phyloP scores from a whole-genome alignment of 2,329 filamentous ascomycete genomes.

The Stachybotrys echinatus region DNA sequence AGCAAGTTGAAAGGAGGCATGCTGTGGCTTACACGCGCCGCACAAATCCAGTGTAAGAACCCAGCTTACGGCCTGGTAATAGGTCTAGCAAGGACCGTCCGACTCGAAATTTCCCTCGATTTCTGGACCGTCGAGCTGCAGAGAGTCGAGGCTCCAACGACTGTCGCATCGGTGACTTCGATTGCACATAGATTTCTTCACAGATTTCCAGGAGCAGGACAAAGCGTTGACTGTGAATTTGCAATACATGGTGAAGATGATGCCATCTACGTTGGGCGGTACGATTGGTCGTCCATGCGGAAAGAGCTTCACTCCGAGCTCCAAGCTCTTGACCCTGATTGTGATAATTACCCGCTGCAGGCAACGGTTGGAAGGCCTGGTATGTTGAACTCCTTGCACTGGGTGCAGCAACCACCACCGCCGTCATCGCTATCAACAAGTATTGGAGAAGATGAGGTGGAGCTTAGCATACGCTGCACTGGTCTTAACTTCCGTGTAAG shows the following conservation, averaged over 20 bases:
- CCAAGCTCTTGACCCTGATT: neutral
- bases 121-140: neutral
- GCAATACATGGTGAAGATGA: neutral
- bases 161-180: neutral
- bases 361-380: neutral
- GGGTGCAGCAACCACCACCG: neutral
- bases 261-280: neutral
- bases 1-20: conserved; percentile 1
- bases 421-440: too few relatives aligned
- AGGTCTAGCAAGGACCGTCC: neutral
- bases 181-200: neutral
- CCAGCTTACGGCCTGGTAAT: neutral
- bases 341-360: conserved; percentile 11
- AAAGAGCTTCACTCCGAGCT: too few relatives aligned
- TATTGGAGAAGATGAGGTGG: neutral
- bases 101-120: neutral
- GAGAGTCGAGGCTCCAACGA: neutral
- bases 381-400: conserved; percentile 1
- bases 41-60: neutral
- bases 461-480: neutral
- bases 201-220: neutral
- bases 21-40: neutral
- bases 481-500: conserved; percentile 2
- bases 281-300: conserved; percentile 6
- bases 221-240: neutral